Conservation (phyloP, 2,329 filamentous ascomycete genomes). For the Cladosporium sp. region DNA sequence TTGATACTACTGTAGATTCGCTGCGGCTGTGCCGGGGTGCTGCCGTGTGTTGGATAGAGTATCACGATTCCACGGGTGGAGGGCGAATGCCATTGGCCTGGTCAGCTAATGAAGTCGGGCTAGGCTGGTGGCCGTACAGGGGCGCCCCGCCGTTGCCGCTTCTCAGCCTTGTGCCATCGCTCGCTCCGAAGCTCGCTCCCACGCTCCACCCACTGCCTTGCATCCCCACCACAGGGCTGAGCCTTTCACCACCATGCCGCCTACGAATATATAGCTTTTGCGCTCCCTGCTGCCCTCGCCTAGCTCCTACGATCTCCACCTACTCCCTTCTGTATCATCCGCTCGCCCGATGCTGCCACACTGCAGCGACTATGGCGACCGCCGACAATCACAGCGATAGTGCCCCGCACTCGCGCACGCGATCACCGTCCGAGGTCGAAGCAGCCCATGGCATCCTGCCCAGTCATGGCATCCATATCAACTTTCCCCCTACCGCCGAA, state of each 20-base stretch:
- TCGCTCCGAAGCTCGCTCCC: background rate
- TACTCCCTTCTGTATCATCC: background rate
- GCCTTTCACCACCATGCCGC: background rate
- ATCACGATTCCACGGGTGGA: background rate
- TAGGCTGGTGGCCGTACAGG: background rate
- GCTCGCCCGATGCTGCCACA: constrained; percentile 1
- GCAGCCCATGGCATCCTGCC: constrained; percentile 30
- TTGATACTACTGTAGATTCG: background rate
- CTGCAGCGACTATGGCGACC: constrained; percentile 4
- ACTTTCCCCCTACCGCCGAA: constrained; percentile 37
- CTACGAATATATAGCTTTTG: background rate
- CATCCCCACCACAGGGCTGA: background rate
- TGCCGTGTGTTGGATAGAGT: background rate
- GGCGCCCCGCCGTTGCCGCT: background rate
- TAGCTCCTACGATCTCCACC: background rate
- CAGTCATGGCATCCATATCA: constrained; percentile 41
- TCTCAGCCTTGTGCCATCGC: background rate
- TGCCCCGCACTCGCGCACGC: constrained; percentile 2
- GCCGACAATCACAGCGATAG: constrained; percentile 1
- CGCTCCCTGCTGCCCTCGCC: background rate
- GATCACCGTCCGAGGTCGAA: constrained; percentile 11
- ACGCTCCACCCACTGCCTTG: background rate
- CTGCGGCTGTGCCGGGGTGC: background rate
- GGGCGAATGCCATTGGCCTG: background rate
- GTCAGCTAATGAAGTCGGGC: background rate